Percentiles rank a stretch among this genome's conserved stretches.
Conservation (phyloP, 1,139 yeast species). For the Debaryomyces nepalensis region DNA sequence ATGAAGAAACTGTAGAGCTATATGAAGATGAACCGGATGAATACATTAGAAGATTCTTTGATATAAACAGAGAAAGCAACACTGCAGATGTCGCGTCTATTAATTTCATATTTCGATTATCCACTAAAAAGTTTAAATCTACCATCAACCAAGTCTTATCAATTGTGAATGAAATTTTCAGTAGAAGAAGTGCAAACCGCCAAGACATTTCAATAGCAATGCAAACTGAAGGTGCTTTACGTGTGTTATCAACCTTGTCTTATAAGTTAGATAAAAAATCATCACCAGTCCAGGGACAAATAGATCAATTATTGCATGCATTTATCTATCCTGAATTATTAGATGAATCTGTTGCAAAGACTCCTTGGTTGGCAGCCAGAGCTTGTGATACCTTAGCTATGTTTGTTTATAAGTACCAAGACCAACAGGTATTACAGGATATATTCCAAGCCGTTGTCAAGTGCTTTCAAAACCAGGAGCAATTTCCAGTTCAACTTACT, state of each 20-base stretch:
- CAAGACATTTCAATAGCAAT: slow-evolving; percentile 38
- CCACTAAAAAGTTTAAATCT: slow-evolving; percentile 52
- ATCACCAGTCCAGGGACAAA: slow-evolving; percentile 51
- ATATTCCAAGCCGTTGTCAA: slow-evolving; percentile 50
- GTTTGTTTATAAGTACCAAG: slow-evolving; percentile 45
- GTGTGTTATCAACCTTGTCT: slow-evolving; percentile 52
- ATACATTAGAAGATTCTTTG: slow-evolving; percentile 70
- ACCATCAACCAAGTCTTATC: slow-evolving; percentile 47
- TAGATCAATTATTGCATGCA: slow-evolving; percentile 49
- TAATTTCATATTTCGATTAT: slow-evolving; percentile 63
- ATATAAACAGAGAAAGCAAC: slow-evolving; percentile 68
- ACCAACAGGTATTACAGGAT: slow-evolving; percentile 44
- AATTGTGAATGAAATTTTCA: slow-evolving; percentile 56
- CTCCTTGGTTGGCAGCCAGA: slow-evolving; percentile 58
- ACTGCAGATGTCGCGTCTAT: slow-evolving; percentile 85
- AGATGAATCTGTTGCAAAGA: slow-evolving; percentile 31
- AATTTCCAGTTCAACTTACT: slow-evolving; percentile 55
- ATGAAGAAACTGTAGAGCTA: slow-evolving; percentile 58
- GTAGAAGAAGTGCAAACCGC: slow-evolving; percentile 41
- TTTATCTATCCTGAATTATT: slow-evolving; percentile 54
- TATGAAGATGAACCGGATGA: slow-evolving; percentile 78
- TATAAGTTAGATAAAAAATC: slow-evolving; percentile 42
- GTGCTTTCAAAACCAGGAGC: slow-evolving; percentile 49
- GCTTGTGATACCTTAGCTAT: slow-evolving; percentile 60
- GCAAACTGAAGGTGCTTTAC: slow-evolving; percentile 55